phyloP scores from a whole-genome alignment of 345 rosid species.

The Conringia planisiliqua region DNA sequence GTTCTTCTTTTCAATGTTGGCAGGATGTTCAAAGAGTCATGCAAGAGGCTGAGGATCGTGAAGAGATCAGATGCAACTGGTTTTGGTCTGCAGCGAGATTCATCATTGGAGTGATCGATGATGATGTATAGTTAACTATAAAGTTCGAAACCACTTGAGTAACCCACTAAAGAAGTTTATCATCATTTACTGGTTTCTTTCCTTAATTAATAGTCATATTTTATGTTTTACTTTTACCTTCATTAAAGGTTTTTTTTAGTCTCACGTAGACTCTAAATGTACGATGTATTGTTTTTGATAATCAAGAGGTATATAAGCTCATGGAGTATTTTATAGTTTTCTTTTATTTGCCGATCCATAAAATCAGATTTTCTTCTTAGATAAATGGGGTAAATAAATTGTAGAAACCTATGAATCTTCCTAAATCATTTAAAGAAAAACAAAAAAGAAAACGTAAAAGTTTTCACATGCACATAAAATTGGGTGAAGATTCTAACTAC shows the following conservation, averaged over 20 bases:
- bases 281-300: neutral
- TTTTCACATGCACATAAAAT: neutral
- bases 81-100: slow-evolving; percentile 33
- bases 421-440: neutral
- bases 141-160: neutral
- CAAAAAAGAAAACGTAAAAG: neutral
- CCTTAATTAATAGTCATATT: neutral
- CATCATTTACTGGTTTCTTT: neutral
- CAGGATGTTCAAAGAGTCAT: slow-evolving; percentile 67
- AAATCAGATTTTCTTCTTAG: neutral
- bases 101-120: neutral
- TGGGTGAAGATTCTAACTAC: slow-evolving; percentile 28
- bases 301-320: neutral
- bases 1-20: neutral
- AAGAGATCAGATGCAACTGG: slow-evolving; percentile 56
- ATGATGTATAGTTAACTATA: neutral
- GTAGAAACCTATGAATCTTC: neutral
- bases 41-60: slow-evolving; percentile 59
- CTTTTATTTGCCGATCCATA: neutral
- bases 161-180: neutral
- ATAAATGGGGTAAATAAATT: neutral
- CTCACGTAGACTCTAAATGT: neutral
- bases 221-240: neutral
- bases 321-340: neutral
- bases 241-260: neutral